phyloP scores from a whole-genome alignment of 306 rosid genomes.

The Quercus bicolor region DNA sequence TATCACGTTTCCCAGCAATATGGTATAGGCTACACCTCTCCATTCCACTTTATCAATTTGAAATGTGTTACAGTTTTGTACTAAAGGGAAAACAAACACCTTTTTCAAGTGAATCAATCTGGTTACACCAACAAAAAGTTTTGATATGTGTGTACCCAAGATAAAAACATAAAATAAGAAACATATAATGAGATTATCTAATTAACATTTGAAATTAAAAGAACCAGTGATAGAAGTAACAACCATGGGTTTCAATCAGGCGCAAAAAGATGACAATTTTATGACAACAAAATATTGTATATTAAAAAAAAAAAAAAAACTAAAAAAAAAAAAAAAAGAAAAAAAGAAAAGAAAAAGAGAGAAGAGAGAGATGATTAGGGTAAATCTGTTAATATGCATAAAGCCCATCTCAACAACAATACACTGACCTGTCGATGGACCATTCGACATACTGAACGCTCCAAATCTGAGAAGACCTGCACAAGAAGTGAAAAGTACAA shows the following conservation, averaged over 20 bases:
- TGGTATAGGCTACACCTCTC: background rate
- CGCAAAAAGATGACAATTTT: background rate
- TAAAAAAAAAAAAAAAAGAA: rapidly evolving
- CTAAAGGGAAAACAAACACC: background rate
- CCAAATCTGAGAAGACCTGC: conserved; percentile 96
- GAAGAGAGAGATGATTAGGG: no score
- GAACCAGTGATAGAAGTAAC: background rate
- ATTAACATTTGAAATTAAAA: background rate
- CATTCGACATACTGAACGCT: conserved; percentile 96
- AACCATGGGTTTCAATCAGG: background rate
- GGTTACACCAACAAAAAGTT: background rate
- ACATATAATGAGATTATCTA: background rate
- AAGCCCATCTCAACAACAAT: conserved; percentile 15
- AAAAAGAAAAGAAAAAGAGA: no score
- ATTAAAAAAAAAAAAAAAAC: no score
- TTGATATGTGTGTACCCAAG: background rate
- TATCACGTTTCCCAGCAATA: background rate
- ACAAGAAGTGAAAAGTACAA: conserved; percentile 20
- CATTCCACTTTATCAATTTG: background rate
- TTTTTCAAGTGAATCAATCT: background rate
- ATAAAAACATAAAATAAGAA: background rate
- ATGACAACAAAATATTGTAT: background rate
- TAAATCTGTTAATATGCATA: background rate
- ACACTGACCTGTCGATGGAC: conserved; percentile 82
- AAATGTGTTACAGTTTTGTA: background rate